Conservation (phyloP, 2,329 filamentous ascomycete species). For the Arthrobotrys pseudoclavata region DNA sequence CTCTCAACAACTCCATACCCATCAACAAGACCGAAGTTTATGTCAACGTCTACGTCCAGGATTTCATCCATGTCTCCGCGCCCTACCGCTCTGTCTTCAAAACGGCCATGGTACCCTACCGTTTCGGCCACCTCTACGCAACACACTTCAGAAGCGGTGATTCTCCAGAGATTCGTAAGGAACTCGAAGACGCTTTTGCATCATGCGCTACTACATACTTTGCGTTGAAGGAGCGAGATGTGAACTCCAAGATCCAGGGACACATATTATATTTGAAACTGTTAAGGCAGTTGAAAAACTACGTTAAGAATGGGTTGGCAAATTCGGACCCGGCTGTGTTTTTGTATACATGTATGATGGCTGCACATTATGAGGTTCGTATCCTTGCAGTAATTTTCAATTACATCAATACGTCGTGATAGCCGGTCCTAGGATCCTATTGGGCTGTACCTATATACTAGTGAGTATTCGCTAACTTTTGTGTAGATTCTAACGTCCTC, state of each 20-base stretch:
- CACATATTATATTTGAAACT: slow-evolving; percentile 53
- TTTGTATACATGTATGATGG: slow-evolving; percentile 59
- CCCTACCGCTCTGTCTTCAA: slow-evolving; percentile 52
- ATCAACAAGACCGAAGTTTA: slow-evolving; percentile 50
- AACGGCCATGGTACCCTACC: slow-evolving; percentile 55
- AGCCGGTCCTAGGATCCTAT: too few species aligned
- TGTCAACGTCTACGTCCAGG: slow-evolving; percentile 55
- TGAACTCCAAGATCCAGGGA: slow-evolving; percentile 55
- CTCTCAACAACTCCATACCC: slow-evolving; percentile 44
- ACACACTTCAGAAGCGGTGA: slow-evolving; percentile 54
- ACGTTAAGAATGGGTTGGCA: slow-evolving; percentile 54
- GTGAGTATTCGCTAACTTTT: neutral
- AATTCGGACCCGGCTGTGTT: slow-evolving; percentile 57
- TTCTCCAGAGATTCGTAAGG: slow-evolving; percentile 52
- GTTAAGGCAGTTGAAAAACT: slow-evolving; percentile 49
- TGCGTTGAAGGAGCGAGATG: slow-evolving; percentile 50
- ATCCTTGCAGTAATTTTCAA: too few species aligned
- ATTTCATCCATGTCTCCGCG: slow-evolving; percentile 59
- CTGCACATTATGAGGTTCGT: slow-evolving; percentile 54
- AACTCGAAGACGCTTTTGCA: slow-evolving; percentile 52
- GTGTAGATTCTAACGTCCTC: slow-evolving; percentile 41
- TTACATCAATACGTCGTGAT: too few species aligned
- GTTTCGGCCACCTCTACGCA: slow-evolving; percentile 54
- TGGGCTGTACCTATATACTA: too few species aligned
- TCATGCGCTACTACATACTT: slow-evolving; percentile 56